Evolutionary conservation across 2,329 filamentous ascomycete genomes (phyloP).

Genomic region (Hypoxylon sp.): DNA sequence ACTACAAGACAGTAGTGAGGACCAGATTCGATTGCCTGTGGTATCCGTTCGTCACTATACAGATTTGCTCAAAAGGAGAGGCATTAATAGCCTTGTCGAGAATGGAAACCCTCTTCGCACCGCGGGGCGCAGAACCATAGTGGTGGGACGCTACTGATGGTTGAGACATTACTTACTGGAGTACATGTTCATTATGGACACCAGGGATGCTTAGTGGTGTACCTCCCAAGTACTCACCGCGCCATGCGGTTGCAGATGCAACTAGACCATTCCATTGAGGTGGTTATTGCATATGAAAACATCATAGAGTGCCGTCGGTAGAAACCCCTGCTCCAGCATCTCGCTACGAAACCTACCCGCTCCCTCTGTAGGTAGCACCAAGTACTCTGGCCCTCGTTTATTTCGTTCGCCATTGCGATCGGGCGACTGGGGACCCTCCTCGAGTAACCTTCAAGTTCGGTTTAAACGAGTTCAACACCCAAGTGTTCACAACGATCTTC

Average conservation of each 20-base stretch:
- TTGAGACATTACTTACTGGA: slow-evolving; percentile 20
- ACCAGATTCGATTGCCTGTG: slow-evolving; percentile 12
- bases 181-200: slow-evolving; percentile 27
- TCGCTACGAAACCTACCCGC: slow-evolving; percentile 26
- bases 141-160: slow-evolving; percentile 31
- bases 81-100: slow-evolving; percentile 16
- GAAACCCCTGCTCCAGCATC: slow-evolving; percentile 19
- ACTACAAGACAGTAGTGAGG: slow-evolving; percentile 4
- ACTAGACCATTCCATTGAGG: slow-evolving; percentile 31
- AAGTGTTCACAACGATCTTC: slow-evolving; percentile 14
- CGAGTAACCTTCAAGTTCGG: slow-evolving; percentile 24
- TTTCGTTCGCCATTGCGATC: slow-evolving; percentile 19
- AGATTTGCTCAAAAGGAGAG: slow-evolving; percentile 13
- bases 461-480: slow-evolving; percentile 18
- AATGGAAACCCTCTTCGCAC: slow-evolving; percentile 31
- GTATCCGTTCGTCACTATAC: slow-evolving; percentile 18
- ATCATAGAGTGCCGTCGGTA: slow-evolving; percentile 26
- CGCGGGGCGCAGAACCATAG: slow-evolving; percentile 34
- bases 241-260: slow-evolving; percentile 39
- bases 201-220: slow-evolving; percentile 23
- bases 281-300: slow-evolving; percentile 33
- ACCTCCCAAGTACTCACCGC: slow-evolving; percentile 30
- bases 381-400: slow-evolving; percentile 24
- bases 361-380: slow-evolving; percentile 28
- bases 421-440: slow-evolving; percentile 22